These are phyloP conservation scores for Entomortierella chlamydospora DNA, from an alignment of 192 early-diverging fungal genomes.

Conservation along the genomic window DNA sequence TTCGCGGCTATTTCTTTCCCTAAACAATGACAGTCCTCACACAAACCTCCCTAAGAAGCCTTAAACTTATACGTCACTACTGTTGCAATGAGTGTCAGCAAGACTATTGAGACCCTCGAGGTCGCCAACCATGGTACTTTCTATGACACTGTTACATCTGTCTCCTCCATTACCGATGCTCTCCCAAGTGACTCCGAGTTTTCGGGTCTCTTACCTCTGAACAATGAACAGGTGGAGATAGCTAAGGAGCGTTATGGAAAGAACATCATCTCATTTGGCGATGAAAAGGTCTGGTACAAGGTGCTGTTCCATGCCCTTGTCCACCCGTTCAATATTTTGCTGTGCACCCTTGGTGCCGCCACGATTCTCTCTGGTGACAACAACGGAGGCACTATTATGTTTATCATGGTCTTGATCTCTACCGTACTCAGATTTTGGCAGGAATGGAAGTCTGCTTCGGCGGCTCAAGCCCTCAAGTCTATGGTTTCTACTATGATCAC, in stretches of 20 bases:
- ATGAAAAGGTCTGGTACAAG: slow-evolving; percentile 47
- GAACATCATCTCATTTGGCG: slow-evolving; percentile 23
- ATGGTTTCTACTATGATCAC: slow-evolving; percentile 49
- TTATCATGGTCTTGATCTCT: slow-evolving; percentile 54
- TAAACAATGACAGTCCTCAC: no score
- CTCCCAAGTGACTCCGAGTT: background rate
- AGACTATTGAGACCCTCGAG: no score
- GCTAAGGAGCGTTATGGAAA: slow-evolving; percentile 25
- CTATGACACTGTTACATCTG: slow-evolving; percentile 10
- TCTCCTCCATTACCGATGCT: slow-evolving; percentile 9
- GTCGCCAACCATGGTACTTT: slow-evolving; percentile 24
- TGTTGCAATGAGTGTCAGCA: no score
- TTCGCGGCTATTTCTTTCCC: no score
- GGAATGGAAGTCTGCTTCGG: slow-evolving; percentile 53
- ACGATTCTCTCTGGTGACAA: slow-evolving; percentile 23
- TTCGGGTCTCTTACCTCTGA: slow-evolving; percentile 28
- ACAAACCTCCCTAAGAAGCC: no score
- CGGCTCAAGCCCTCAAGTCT: slow-evolving; percentile 39
- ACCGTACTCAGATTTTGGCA: slow-evolving; percentile 56
- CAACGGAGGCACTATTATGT: slow-evolving; percentile 42
- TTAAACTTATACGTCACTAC: no score
- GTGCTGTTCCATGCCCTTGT: slow-evolving; percentile 48
- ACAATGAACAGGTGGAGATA: slow-evolving; percentile 26
- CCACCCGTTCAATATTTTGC: slow-evolving; percentile 59
- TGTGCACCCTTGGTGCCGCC: slow-evolving; percentile 43